A percentile compares a stretch with the other conserved stretches of the same genome.
phyloP scores from a whole-genome alignment of 768 basidiomycete species.

The Solioccasus polychromus region DNA sequence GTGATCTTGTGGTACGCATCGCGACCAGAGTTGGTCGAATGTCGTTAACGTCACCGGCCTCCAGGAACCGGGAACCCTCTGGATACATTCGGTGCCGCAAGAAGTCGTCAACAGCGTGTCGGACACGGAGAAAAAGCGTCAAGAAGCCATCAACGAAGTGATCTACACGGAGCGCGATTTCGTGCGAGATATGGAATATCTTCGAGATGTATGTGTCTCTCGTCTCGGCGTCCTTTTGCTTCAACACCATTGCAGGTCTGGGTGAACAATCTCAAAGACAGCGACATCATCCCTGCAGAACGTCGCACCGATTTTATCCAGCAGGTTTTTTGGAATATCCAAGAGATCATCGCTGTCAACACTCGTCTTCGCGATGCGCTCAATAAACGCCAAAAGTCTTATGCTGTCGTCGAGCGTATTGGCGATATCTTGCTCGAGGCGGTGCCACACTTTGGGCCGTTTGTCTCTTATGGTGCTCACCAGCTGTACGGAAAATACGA shows the following conservation, averaged over 20 bases:
- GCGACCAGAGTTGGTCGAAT: neutral
- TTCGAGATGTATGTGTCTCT: slow-evolving; percentile 73
- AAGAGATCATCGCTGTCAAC: slow-evolving; percentile 91
- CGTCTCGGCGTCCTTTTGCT: neutral
- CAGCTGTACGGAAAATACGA: slow-evolving; percentile 98
- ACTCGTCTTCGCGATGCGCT: slow-evolving; percentile 88
- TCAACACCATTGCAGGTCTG: slow-evolving; percentile 55
- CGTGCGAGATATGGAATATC: slow-evolving; percentile 96
- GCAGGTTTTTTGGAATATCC: slow-evolving; percentile 98
- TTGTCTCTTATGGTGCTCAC: slow-evolving; percentile 93
- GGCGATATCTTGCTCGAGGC: slow-evolving; percentile 88
- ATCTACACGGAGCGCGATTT: slow-evolving; percentile 94
- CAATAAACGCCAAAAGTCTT: slow-evolving; percentile 92
- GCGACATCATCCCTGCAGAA: slow-evolving; percentile 69
- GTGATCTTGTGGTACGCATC: slow-evolving; percentile 64
- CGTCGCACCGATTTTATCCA: slow-evolving; percentile 82
- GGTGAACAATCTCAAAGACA: slow-evolving; percentile 82
- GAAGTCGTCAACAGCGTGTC: slow-evolving; percentile 92
- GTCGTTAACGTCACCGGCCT: slow-evolving; percentile 23
- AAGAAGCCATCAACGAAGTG: slow-evolving; percentile 98
- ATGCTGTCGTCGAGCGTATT: slow-evolving; percentile 88
- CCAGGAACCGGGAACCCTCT: slow-evolving; percentile 79
- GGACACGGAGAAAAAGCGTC: slow-evolving; percentile 90
- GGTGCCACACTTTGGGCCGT: slow-evolving; percentile 87
- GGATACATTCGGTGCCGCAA: slow-evolving; percentile 95